Base-by-base conservation (phyloP, 2,329 filamentous ascomycete species). In the Elsinoe ampelina region DNA sequence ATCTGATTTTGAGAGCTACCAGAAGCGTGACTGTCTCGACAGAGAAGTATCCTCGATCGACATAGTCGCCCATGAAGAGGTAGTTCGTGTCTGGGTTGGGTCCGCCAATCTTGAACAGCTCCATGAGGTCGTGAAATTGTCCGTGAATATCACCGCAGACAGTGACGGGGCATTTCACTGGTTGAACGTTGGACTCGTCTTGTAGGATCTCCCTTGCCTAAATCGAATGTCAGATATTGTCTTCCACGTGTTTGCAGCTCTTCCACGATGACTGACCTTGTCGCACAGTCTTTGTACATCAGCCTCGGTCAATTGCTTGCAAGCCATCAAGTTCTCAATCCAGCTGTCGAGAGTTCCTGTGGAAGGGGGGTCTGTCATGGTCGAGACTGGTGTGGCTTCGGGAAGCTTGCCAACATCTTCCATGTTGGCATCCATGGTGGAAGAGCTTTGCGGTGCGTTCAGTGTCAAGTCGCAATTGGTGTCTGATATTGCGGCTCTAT, bases 11-110 rank as follows among this genome's bases (percentile, higher is more conserved):
- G 71, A 97, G 85, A 62, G 89, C 90, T 67, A 97, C 90, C 66
- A 98, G 85, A 58, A 98, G 84, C 15, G 92, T 95, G 64, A 98
- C 91, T 5, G 93, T 97, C 80, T 98, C 93, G 64, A 98, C 90
- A 26, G 91, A 96, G 78, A 97, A 98, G 79, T 96, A 98, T 62
- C 93, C 93, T 78, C 93, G 85, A 73, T 98, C 93, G 68, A 98
- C 93, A 70, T 97, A 98, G 74, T 98, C 93, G 93, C 89, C 91
- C 90, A 98, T 97, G 78, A 97, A 97, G 63, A 97, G 85, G 75
- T 97, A 97, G 78, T 97, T 97, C 70, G 93, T 97, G 74, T 98
- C 93, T 63, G 93, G 93, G 71, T 95, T 96, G 60, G 91, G 90
- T 56, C 93, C 93, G 65, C 93, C 93, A 72, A 98, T 97, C 77